Evolutionary conservation across 768 basidiomycete genomes (phyloP).

Genomic region (button mushroom (Agaricus bisporus)): DNA sequence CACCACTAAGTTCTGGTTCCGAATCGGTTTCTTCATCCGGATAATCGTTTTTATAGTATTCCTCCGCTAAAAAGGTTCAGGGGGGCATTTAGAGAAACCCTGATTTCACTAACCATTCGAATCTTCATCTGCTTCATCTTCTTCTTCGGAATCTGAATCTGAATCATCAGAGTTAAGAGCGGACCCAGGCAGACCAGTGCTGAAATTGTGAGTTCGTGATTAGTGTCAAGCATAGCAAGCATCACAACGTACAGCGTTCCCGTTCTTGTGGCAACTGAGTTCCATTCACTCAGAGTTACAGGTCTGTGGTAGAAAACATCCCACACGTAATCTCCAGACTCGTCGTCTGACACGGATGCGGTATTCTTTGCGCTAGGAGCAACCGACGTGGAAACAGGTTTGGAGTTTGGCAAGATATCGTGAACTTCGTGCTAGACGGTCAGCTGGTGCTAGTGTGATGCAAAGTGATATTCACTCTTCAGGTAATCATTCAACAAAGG

Average conservation of each 20-base stretch:
- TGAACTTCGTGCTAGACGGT: slow-evolving; percentile 16
- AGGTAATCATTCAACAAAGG: slow-evolving; percentile 75
- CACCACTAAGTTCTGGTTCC: slow-evolving; percentile 33
- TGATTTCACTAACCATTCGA: slow-evolving; percentile 58
- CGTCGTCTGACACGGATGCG: slow-evolving; percentile 17
- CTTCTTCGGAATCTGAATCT: slow-evolving; percentile 57
- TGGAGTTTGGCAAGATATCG: slow-evolving; percentile 12
- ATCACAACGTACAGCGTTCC: slow-evolving; percentile 54
- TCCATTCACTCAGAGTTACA: slow-evolving; percentile 53
- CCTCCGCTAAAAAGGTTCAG: slow-evolving; percentile 48
- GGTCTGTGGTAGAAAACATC: slow-evolving; percentile 78
- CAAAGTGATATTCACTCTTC: slow-evolving; percentile 39
- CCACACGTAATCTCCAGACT: slow-evolving; percentile 65
- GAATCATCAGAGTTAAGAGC: slow-evolving; percentile 52
- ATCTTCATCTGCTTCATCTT: slow-evolving; percentile 78
- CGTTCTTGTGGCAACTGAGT: slow-evolving; percentile 36
- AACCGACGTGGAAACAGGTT: slow-evolving; percentile 3
- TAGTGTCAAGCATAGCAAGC: not conserved
- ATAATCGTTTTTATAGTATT: slow-evolving; percentile 82
- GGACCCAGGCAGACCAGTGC: slow-evolving; percentile 59
- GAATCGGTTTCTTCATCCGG: slow-evolving; percentile 66
- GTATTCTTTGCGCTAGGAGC: slow-evolving; percentile 10
- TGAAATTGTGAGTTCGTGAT: slow-evolving; percentile 19
- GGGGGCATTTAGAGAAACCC: slow-evolving; percentile 2
- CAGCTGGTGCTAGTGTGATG: not conserved